Evolutionary conservation across 495 filamentous ascomycete genomes (phyloP), one percentile per base, ranked within the genome.

Genomic region (Pyrenopolyporus hunteri): DNA sequence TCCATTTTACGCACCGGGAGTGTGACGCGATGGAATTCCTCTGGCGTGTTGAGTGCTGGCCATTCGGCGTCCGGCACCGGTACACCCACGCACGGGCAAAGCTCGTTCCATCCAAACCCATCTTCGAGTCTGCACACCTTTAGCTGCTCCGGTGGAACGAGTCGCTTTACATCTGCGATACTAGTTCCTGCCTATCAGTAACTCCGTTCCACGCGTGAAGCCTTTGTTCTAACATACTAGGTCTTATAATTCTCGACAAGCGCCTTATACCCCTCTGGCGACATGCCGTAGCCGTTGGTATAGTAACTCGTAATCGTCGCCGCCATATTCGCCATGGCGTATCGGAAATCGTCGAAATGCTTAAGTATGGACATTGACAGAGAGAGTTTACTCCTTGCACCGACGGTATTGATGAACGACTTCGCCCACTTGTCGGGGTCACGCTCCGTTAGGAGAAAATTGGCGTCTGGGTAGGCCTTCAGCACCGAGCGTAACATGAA

Each of bases 401-500:
- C 68, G 16, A 71, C 9, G 17, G 68, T 69, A 26, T 60, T 61
- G 22, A 53, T 25, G 42, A 49, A 63, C 3, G 68, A 71, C 31
- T 55, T 56, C 10, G 63, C 67, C 71, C 71, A 73, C 35, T 70
- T 70, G n/a, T 72, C 67, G 10, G 71, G 69, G 14, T 72, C 46
- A 28, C 71, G 59, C 57, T 73, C 71, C 5, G 59, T 68, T 13
- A 73, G 59, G 20, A 73, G 54, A 46, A 72, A 73, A 19, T 72
- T 73, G 35, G 69, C 69, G n/a, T 72, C 67, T 1, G 71, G 71
- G 40, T 73, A 73, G 6, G 69, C 47, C 3, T 67, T 59, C 3
- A 72, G 3, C 11, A 22, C 42, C 32, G 64, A 65, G 4, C 54
- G 60, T 3, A 66, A 33, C 64, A 73, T 64, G 54, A 66, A 69